Percentiles rank a stretch among this genome's conserved stretches.
These are phyloP conservation scores for Xylaria cubensis DNA, from an alignment of 495 filamentous ascomycete species.

Conservation along the genomic window DNA sequence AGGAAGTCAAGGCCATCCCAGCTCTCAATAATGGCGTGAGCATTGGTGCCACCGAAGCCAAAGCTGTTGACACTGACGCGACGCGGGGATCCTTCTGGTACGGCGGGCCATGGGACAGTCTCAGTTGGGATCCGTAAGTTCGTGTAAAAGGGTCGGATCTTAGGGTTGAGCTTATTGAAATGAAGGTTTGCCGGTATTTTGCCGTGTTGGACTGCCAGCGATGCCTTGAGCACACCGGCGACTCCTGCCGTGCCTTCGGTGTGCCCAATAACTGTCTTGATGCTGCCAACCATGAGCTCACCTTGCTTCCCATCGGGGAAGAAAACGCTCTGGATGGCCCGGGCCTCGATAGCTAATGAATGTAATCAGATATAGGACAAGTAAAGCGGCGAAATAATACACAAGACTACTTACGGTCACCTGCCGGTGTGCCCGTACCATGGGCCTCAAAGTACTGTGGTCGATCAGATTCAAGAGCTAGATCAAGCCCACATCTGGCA, in stretches of 20 bases:
- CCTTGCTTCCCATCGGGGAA: not conserved
- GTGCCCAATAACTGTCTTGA: constrained; percentile 63
- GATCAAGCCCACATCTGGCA: constrained; percentile 39
- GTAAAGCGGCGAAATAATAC: too few species aligned
- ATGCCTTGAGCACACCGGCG: constrained; percentile 61
- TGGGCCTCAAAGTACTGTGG: constrained; percentile 29
- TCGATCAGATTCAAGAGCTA: not conserved
- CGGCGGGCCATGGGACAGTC: not conserved
- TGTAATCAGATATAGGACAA: too few species aligned
- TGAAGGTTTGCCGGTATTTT: not conserved
- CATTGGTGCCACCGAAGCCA: constrained; percentile 60
- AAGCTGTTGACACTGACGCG: constrained; percentile 28
- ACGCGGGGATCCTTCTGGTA: not conserved
- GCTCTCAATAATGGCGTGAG: constrained; percentile 61
- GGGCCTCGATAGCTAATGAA: constrained; percentile 40
- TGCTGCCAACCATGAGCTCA: constrained; percentile 52
- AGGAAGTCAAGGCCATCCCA: not conserved
- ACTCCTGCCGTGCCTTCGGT: constrained; percentile 64
- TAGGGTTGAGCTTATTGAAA: not conserved
- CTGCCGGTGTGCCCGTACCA: constrained; percentile 32
- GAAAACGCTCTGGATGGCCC: constrained; percentile 51
- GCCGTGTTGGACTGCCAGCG: constrained; percentile 19
- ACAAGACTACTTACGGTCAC: not conserved
- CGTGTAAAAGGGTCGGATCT: not conserved
- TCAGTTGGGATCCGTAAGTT: not conserved